Conservation (phyloP, 768 basidiomycete species). For the Pleurotus sapidus region DNA sequence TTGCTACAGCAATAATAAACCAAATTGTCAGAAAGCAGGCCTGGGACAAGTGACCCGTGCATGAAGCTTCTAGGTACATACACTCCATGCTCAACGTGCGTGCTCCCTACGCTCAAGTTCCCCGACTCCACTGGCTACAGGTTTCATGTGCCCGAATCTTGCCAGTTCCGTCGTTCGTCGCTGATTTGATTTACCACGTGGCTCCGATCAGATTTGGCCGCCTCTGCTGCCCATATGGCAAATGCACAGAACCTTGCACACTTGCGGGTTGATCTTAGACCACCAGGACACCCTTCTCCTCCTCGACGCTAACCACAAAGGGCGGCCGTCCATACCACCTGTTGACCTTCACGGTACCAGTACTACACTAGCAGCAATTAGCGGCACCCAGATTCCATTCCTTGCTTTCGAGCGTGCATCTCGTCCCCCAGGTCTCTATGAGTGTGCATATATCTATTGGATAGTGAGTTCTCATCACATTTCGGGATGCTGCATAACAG, state of each 20-base stretch:
- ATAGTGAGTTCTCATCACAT: conserved; percentile 1
- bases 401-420: not conserved
- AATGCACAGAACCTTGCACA: too few relatives aligned
- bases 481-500: not conserved
- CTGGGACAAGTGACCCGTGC: too few relatives aligned
- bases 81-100: too few relatives aligned
- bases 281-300: not conserved
- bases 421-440: not conserved
- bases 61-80: too few relatives aligned
- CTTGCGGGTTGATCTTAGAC: not conserved
- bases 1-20: not conserved
- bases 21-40: too few relatives aligned
- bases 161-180: too few relatives aligned
- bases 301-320: not conserved
- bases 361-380: not conserved
- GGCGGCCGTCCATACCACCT: conserved; percentile 3
- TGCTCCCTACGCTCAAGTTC: too few relatives aligned
- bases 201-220: too few relatives aligned
- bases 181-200: too few relatives aligned
- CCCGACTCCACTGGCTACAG: too few relatives aligned
- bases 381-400: not conserved
- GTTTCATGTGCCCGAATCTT: too few relatives aligned
- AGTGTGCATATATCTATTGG: not conserved
- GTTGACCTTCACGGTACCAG: not conserved
- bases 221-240: too few relatives aligned